phyloP scores from a whole-genome alignment of 805 yeast genomes.

The Lipomyces yamadae region DNA sequence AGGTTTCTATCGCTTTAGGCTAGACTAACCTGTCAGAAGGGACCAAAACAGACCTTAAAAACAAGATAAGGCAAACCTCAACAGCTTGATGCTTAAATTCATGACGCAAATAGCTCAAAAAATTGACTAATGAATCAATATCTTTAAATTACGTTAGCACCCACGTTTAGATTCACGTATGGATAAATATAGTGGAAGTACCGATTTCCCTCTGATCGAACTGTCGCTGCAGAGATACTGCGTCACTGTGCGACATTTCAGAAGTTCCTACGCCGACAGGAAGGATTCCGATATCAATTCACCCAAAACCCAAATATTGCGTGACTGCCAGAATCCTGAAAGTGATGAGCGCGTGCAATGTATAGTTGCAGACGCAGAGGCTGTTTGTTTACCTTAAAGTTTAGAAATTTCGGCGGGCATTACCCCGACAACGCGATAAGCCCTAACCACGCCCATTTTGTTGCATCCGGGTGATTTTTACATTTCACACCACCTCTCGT shows the following conservation, averaged over 20 bases:
- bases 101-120: constrained; percentile 24
- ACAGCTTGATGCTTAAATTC: constrained; percentile 35
- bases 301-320: background rate
- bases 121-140: constrained; percentile 7
- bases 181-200: background rate
- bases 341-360: background rate
- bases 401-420: background rate
- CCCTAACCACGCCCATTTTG: background rate
- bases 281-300: background rate
- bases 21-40: background rate
- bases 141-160: constrained; percentile 1
- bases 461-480: background rate
- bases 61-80: constrained; percentile 19
- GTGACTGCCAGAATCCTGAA: background rate
- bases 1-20: constrained; percentile 32
- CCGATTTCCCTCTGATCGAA: constrained; percentile 20
- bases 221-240: constrained; percentile 11
- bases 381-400: background rate
- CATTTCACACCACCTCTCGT: background rate
- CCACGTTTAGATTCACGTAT: background rate
- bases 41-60: background rate
- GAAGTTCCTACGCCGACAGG: background rate
- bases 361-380: background rate
- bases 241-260: constrained; percentile 20
- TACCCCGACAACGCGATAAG: background rate